Base-by-base conservation (phyloP, 2,329 filamentous ascomycete genomes). In the Tolypocladium album region DNA sequence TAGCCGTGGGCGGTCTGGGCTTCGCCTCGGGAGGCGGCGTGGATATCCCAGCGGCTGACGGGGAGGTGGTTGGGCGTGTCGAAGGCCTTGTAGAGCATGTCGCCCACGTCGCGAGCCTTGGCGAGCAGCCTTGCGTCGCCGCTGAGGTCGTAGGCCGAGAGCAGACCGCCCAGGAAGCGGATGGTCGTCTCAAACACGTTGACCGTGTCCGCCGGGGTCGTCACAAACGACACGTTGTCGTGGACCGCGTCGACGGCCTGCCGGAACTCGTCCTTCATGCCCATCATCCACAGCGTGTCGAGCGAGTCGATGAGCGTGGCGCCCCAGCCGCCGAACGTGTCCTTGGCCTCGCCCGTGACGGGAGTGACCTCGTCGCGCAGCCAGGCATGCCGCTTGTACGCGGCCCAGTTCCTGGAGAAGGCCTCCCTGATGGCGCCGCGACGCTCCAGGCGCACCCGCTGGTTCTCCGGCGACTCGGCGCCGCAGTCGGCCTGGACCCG, bases 201-300 rank as follows among this genome's bases (percentile, higher is more conserved):
- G 56, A 84, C 76, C 75, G 75, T 73, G 0, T 68, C 65, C 2
- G 63, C 64, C 1, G 57, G 64, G 0, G 78, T 80, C 0, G 74
- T 76, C 0, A 76, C 78, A 67, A 82, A 85, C 64, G 82, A 78
- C 52, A 85, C 63, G 38, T 39, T 39, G 13, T 70, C 68, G 31
- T 70, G 71, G 2, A 80, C 75, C 2, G 79, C 81, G 22, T 73
- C 71, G 2, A 80, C 77, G 5, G 84, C 83, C 24, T 78, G 69
- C 57, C 78, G 71, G 64, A 87, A 86, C 39, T 87, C 84, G 1
- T 79, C 73, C 39, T 76, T 71, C 50, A 86, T 69, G 8, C 72
- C 83, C 83, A 87, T 85, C 55, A 88, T 86, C 76, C 79, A 82
- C 2, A 87, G 76, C 0, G 83, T 85, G 62, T 87, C 84, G 57